phyloP scores from a whole-genome alignment of 176 grass and related monocot genomes.

The Oryza australiensis region DNA sequence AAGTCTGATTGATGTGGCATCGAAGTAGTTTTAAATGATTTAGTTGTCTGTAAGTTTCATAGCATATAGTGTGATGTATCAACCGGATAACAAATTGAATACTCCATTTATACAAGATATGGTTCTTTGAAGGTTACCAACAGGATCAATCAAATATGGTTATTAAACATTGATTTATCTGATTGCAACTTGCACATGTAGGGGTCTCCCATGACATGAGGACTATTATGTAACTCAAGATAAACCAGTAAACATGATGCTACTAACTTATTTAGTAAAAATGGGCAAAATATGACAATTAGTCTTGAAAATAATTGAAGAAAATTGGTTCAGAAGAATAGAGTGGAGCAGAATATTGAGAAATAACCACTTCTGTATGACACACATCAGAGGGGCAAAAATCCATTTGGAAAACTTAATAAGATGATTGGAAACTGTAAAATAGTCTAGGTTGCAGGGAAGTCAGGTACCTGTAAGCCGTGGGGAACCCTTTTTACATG shows the following conservation, averaged over 20 bases:
- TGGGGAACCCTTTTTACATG: slow-evolving; percentile 58
- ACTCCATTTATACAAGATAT: background rate
- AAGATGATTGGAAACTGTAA: background rate
- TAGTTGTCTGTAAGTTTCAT: background rate
- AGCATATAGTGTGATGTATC: background rate
- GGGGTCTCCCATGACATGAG: no score
- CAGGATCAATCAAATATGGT: background rate
- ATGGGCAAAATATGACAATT: background rate
- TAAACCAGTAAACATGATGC: no score
- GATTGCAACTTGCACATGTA: no score
- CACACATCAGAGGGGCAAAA: slow-evolving; percentile 8
- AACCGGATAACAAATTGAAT: background rate
- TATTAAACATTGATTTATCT: no score
- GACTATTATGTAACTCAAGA: no score
- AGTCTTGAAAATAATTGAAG: slow-evolving; percentile 16
- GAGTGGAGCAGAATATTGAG: background rate
- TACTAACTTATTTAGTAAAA: no score
- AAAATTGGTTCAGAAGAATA: background rate
- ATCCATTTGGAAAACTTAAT: background rate
- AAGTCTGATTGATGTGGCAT: background rate
- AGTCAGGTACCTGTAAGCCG: slow-evolving; percentile 69
- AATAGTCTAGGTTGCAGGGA: background rate
- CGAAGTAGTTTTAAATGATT: background rate
- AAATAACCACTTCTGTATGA: background rate
- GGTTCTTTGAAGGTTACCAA: background rate